Base-by-base conservation (phyloP, 345 rosid genomes). In the Lenwebbia sp. region DNA sequence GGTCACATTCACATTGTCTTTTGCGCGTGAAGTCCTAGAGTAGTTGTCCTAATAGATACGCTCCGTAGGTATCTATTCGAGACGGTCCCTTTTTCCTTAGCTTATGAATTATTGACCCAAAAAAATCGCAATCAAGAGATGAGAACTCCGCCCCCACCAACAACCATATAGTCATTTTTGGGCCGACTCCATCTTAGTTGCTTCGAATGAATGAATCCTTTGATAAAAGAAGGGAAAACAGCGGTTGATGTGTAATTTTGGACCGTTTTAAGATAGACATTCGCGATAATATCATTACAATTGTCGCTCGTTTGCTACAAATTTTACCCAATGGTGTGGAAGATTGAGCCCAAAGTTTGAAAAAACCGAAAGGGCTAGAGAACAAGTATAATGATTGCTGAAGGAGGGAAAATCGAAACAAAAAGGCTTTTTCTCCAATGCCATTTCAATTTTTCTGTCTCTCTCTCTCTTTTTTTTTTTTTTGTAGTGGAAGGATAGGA, bases 41-140 rank as follows among this genome's bases (percentile, higher is more conserved):
- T 0, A 37, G 13, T 70, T 5, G 0, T 70, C 3, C 7, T 4
- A 2, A 70, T 0, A 37, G 0, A 19, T 37, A 70, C 47, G 28
- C 47, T 70, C 13, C 47, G 3, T 37, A 19, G 26, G 40, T 19
- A 19, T 70, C 7, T 37, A 37, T 37, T 37, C 0, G 0, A 53
- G 22, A 5, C 10, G 11, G 4, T 54, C 57, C 57, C 25, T 54
- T 22, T 22, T 54, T 21, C 57, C 57, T 54, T 54, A 54, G 23
- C 10, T 9, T 3, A 54, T 54, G 10, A 54, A 7, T 22, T 54
- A 7, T 54, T 7, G 26, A 54, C 26, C 19, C 6, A 54, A 22
- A 8, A 9, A 54, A 23, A 7, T 54, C 22, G 57, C 26, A 54
- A 22, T 54, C 4, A 0, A 54, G 57, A 54, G 57, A 54, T 22